Evolutionary conservation across 352 stramenopile species (phyloP), one percentile per base, ranked within the genome.

Genomic region (Aphanomyces stellatus): DNA sequence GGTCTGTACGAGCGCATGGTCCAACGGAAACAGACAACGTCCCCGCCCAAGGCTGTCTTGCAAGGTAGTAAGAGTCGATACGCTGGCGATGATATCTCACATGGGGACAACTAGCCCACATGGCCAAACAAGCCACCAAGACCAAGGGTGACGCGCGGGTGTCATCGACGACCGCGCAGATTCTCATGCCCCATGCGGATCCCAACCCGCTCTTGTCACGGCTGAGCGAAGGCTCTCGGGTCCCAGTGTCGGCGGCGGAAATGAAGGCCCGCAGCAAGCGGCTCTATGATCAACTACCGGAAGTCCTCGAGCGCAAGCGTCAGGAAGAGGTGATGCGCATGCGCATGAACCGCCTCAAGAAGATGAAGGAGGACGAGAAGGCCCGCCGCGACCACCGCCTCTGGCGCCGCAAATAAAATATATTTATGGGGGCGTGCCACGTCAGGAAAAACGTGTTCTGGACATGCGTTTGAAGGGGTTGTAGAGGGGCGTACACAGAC

Each of bases 281-380:
- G 13, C 56, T 88, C 33, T 92, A 91, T 62, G 75, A 82, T 42
- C 71, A 90, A 61, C 69, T 92, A 0, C 85, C 82, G 0, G 85
- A 92, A 69, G 80, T 92, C 37, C 65, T 90, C 11, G 82, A 91
- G 71, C 74, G 73, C 10, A 87, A 87, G 63, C 78, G 81, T 7
- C 80, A 92, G 57, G 80, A 92, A 41, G 82, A 94, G 69, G 70
- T 88, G 19, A 69, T 90, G 57, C 75, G 73, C 25, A 69, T 78
- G n/a, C 79, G 85, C 22, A 80, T 80, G 43, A 62, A 91, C 60
- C 81, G 82, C 24, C 75, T 90, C 15, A 35, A 82, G 31, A 78
- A 91, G 59, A 56, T 94, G 43, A 78, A 81, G 13, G 74, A 90
- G 28, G 75, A 90, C 43, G 83, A 91, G 69, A 87, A 88, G 75